Conservation (phyloP, 495 filamentous ascomycete genomes). For the Tuber calosporum region DNA sequence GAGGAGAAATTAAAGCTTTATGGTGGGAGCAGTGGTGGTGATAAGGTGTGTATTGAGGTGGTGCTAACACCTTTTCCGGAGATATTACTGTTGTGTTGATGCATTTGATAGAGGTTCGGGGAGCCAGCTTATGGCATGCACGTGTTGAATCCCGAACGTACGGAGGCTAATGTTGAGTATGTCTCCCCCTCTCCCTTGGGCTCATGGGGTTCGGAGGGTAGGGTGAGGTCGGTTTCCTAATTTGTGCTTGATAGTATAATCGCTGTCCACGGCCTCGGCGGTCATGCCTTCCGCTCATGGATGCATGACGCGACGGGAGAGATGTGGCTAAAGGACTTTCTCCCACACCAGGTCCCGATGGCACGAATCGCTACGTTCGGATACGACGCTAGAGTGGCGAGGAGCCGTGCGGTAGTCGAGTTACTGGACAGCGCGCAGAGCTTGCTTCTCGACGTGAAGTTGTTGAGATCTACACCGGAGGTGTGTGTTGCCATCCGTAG, state of each 20-base stretch:
- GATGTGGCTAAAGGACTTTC: conserved; percentile 39
- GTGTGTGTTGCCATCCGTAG: background rate
- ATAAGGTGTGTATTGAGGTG: background rate
- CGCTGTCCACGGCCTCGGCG: conserved; percentile 38
- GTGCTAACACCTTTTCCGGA: background rate
- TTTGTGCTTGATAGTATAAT: conserved; percentile 18
- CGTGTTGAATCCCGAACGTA: background rate
- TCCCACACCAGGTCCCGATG: conserved; percentile 35
- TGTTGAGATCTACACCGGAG: background rate
- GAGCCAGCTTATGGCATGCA: background rate
- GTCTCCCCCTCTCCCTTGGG: background rate
- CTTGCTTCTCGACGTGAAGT: background rate
- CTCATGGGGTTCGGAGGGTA: background rate
- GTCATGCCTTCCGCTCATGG: conserved; percentile 30
- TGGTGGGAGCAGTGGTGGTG: background rate
- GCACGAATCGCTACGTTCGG: conserved; percentile 42
- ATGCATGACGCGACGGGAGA: conserved; percentile 24
- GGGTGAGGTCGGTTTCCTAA: background rate
- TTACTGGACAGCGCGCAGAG: background rate
- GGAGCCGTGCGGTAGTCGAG: background rate
- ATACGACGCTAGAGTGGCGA: conserved; percentile 29
- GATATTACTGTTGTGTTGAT: background rate
- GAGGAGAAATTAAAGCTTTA: background rate
- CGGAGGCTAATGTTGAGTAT: background rate
- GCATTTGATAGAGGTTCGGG: background rate